Conservation (phyloP, 371 early-diverging fungal species). For the Mucor saturninus region DNA sequence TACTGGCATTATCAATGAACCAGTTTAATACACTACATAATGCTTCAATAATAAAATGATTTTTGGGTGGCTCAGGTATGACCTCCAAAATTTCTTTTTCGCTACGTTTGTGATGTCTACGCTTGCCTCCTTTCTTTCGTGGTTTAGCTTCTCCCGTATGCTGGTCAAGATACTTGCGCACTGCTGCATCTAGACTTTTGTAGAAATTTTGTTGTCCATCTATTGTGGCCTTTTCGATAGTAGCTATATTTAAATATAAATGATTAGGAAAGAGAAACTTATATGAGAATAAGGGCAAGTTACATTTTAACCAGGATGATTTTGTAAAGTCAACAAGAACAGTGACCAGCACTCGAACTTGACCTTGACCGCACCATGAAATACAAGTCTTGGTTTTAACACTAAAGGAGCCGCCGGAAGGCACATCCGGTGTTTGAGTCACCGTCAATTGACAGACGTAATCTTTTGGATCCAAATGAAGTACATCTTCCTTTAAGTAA, state of each 20-base stretch:
- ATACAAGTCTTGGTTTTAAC: slow-evolving; percentile 82
- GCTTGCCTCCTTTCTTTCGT: slow-evolving; percentile 13
- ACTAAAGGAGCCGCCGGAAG: slow-evolving; percentile 80
- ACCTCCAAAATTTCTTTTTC: not conserved
- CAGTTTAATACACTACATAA: slow-evolving; percentile 7
- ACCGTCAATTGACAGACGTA: slow-evolving; percentile 66
- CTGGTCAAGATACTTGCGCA: slow-evolving; percentile 56
- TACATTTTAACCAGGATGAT: slow-evolving; percentile 76
- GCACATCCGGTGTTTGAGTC: slow-evolving; percentile 84
- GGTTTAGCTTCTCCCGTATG: slow-evolving; percentile 7
- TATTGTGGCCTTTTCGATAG: slow-evolving; percentile 73
- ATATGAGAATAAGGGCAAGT: slow-evolving; percentile 7
- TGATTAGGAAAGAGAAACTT: not conserved
- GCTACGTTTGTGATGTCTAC: slow-evolving; percentile 14
- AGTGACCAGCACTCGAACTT: slow-evolving; percentile 69
- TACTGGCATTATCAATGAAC: slow-evolving; percentile 2
- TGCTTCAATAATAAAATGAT: slow-evolving; percentile 4
- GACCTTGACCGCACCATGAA: slow-evolving; percentile 74
- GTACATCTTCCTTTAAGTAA: slow-evolving; percentile 63
- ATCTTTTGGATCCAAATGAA: slow-evolving; percentile 60
- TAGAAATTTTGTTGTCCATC: slow-evolving; percentile 69
- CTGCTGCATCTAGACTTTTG: slow-evolving; percentile 58
- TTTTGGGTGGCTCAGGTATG: not conserved
- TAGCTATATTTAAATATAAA: slow-evolving; percentile 28
- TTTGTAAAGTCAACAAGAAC: slow-evolving; percentile 76